phyloP scores from a whole-genome alignment of 2,329 filamentous ascomycete species.

The Trichophyton benhamiae region DNA sequence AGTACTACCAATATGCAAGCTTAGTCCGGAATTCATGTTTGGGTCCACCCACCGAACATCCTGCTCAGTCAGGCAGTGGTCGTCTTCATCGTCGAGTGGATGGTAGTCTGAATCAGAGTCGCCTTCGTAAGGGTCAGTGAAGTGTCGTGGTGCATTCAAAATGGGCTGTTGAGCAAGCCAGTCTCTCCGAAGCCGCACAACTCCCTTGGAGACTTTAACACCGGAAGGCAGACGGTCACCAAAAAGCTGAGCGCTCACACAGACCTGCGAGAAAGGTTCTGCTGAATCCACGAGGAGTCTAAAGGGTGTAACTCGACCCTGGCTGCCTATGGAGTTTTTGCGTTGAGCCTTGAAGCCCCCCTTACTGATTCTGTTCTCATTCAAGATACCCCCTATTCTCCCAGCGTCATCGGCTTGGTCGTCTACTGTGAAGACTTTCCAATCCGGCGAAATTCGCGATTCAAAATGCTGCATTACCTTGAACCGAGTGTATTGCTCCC shows the following conservation, averaged over 20 bases:
- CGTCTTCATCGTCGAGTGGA: not conserved
- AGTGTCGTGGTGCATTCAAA: constrained; percentile 3
- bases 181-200: constrained; percentile 58
- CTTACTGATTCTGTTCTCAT: not conserved
- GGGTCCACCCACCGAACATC: constrained; percentile 51
- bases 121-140: not conserved
- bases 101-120: not conserved
- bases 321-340: not conserved
- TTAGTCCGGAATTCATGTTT: constrained; percentile 34
- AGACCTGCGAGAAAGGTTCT: constrained; percentile 33
- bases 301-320: not conserved
- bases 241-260: constrained; percentile 55
- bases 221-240: constrained; percentile 54
- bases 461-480: constrained; percentile 4
- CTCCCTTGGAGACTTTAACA: constrained; percentile 53
- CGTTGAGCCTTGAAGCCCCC: not conserved
- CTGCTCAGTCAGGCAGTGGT: constrained; percentile 43
- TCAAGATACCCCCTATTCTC: not conserved
- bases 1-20: constrained; percentile 45
- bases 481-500: not conserved
- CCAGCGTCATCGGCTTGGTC: not conserved
- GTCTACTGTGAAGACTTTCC: not conserved
- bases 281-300: not conserved
- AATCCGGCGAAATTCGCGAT: not conserved
- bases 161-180: constrained; percentile 48